Evolutionary conservation across 23 red algal genomes (phyloP), one percentile per base, ranked within the genome.

Genomic region (Gracilariopsis chorda): DNA sequence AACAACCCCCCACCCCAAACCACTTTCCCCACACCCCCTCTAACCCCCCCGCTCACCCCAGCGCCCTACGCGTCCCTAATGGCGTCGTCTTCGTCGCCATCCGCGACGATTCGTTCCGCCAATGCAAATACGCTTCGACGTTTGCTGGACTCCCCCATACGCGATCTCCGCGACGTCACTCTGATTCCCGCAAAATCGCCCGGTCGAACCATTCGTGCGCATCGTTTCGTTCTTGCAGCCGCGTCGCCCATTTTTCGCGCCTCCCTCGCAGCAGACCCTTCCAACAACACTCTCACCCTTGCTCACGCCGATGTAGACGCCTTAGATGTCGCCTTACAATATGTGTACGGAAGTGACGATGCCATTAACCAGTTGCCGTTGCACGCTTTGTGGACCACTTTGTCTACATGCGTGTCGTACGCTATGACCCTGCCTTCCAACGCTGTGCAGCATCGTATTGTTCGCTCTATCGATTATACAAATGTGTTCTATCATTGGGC

Each of bases 211-310:
- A 73, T 92, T 51, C 77, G 68, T 32, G 89, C 77, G 17, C 89
- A 92, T 35, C 89, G 89, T 51, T 80, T 83, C 25, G 89, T 92
- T 1, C 47, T 92, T 39, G 89, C 89, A 28, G 89, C 89, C 60
- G 89, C 78, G 30, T 83, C 77, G 10, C 89, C 89, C 19, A 43
- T 83, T 24, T 63, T 92, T 39, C 77, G 53, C 61, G 64, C 58
- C 44, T 72, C 79, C 5, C 58, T 83, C 63, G 55, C 89, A 44
- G 76, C 77, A 13, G 55, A 65, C 45, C 77, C 77, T 20, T 41
- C 77, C 41, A 43, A 77, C 55, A 51, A 77, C 51, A 53, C 33
- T 17, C 58, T 84, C 46, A 75, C 89, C 12, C 51, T 84, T 25
- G 42, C 77, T 20, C 64, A 76, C 69, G 78, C 89, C 77, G 88